Evolutionary conservation across 768 basidiomycete species (phyloP).

Genomic region (Pleurotus citrinopileatus): DNA sequence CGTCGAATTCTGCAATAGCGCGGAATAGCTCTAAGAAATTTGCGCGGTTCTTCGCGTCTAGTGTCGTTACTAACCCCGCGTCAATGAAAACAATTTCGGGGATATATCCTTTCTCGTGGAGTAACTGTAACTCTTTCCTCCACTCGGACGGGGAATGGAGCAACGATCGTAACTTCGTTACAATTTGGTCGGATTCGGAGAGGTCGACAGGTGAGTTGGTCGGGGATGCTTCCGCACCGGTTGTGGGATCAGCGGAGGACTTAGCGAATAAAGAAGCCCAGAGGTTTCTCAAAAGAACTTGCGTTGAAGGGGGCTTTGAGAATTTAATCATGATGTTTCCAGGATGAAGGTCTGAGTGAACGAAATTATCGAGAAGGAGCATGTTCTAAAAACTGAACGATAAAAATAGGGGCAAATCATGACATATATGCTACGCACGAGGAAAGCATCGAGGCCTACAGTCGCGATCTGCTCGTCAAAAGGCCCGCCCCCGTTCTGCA

Average conservation of each 20-base stretch:
- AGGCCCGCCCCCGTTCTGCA: constrained; percentile 89
- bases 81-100: constrained; percentile 97
- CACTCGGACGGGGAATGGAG: constrained; percentile 59
- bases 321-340: constrained; percentile 99
- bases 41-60: constrained; percentile 75
- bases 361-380: constrained; percentile 97
- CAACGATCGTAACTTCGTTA: constrained; percentile 66
- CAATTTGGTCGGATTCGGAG: constrained; percentile 59
- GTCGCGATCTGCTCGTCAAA: constrained; percentile 89
- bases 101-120: constrained; percentile 73
- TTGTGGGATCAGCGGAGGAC: constrained; percentile 17
- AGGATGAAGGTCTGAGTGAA: constrained; percentile 87
- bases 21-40: constrained; percentile 98
- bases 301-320: constrained; percentile 76
- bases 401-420: background rate
- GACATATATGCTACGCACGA: constrained; percentile 59
- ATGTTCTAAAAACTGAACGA: constrained; percentile 66
- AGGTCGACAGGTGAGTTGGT: constrained; percentile 32
- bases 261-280: constrained; percentile 49
- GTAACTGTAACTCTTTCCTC: constrained; percentile 60
- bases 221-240: constrained; percentile 22
- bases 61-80: constrained; percentile 89
- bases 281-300: constrained; percentile 59
- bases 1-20: constrained; percentile 95
- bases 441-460: constrained; percentile 90